phyloP scores from a whole-genome alignment of 176 grass and related monocot genomes.

The Paspalum vaginatum region DNA sequence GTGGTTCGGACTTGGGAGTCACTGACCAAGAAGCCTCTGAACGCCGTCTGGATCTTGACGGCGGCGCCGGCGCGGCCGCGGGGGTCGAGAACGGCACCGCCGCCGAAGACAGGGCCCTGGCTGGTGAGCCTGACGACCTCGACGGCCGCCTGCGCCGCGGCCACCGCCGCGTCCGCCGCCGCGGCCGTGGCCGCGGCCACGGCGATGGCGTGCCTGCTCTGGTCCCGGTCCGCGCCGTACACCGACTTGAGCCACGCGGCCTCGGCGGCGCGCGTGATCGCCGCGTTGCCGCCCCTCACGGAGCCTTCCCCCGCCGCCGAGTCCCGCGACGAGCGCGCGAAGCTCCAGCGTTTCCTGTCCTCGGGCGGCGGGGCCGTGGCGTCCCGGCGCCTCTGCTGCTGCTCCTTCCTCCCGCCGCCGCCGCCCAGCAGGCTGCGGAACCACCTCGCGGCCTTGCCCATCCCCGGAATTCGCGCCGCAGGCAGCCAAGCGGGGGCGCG shows the following conservation, averaged over 20 bases:
- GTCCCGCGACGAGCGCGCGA: conserved; percentile 64
- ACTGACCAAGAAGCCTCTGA: conserved; percentile 79
- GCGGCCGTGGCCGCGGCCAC: conserved; percentile 77
- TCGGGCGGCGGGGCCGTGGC: not conserved
- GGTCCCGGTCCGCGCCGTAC: conserved; percentile 69
- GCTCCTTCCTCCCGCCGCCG: conserved; percentile 50
- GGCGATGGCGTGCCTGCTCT: conserved; percentile 95
- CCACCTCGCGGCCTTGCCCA: conserved; percentile 90
- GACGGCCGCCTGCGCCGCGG: conserved; percentile 77
- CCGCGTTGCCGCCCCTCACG: not conserved
- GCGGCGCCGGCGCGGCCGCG: conserved; percentile 43
- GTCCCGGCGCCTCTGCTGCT: conserved; percentile 20
- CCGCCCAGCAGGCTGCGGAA: conserved; percentile 63
- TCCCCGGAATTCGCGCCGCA: conserved; percentile 31
- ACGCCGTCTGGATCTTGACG: conserved; percentile 85
- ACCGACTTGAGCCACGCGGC: conserved; percentile 71
- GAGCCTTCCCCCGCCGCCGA: not conserved
- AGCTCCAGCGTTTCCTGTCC: conserved; percentile 92
- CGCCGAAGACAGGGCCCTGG: conserved; percentile 40
- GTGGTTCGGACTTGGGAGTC: not conserved
- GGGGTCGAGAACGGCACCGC: not conserved
- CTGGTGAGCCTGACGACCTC: conserved; percentile 86
- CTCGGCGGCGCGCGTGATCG: conserved; percentile 56
- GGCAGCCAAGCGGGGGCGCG: not conserved
- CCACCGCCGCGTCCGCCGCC: conserved; percentile 78